Percentiles rank a stretch among this genome's conserved stretches.
phyloP scores from a whole-genome alignment of 1,139 yeast genomes.

The Yamadazyma kanchanaburiensis region DNA sequence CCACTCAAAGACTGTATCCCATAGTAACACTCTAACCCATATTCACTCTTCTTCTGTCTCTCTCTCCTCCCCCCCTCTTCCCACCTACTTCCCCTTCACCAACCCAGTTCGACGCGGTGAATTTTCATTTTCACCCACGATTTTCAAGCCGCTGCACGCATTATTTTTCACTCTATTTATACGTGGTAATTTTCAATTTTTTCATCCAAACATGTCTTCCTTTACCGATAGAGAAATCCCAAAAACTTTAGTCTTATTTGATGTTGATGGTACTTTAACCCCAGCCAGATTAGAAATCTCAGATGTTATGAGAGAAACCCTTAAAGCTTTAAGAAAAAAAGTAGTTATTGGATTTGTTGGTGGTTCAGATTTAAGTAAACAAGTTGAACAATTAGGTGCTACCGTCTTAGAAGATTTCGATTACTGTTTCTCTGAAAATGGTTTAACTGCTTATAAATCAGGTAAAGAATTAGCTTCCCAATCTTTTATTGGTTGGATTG shows the following conservation, averaged over 20 bases:
- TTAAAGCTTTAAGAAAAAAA: conserved; percentile 77
- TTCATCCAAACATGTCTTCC: too few species aligned
- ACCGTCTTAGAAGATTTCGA: conserved; percentile 79
- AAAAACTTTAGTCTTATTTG: conserved; percentile 76
- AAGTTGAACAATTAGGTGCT: conserved; percentile 91
- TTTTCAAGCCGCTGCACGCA: too few species aligned
- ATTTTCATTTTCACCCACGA: neutral
- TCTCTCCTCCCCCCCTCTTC: neutral
- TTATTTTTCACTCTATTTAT: too few species aligned
- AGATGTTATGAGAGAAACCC: conserved; percentile 72
- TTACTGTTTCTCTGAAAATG: conserved; percentile 96
- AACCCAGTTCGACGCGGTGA: conserved; percentile 1
- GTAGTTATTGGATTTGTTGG: conserved; percentile 97
- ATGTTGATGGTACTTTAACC: conserved; percentile 97
- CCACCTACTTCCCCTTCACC: conserved; percentile 1
- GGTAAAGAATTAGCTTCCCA: conserved; percentile 89
- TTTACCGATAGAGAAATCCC: conserved; percentile 53
- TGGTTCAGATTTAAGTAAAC: conserved; percentile 93
- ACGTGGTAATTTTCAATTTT: too few species aligned
- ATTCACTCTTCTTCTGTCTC: neutral
- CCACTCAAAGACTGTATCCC: too few species aligned
- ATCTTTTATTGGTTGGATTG: conserved; percentile 92
- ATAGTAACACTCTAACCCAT: neutral
- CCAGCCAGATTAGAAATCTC: conserved; percentile 90
- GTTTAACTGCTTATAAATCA: conserved; percentile 91